Evolutionary conservation across 176 grass and related monocot genomes (phyloP).

Genomic region (Aegilops longissima): DNA sequence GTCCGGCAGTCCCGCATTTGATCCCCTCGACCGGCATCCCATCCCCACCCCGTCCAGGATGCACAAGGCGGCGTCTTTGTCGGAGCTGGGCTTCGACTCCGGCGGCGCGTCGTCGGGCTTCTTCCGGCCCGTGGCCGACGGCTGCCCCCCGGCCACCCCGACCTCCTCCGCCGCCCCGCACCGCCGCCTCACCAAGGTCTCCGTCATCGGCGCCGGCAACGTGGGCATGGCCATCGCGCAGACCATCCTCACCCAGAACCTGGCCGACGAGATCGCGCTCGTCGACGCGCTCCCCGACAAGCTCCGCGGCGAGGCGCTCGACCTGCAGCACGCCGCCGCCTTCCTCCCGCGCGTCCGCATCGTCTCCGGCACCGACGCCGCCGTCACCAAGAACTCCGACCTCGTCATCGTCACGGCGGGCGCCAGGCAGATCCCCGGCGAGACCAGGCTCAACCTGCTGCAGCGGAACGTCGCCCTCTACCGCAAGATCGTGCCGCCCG

Average conservation of each 20-base stretch:
- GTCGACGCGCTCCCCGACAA: conserved; percentile 74
- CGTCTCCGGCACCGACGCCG: conserved; percentile 43
- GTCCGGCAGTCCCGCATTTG: too few species aligned
- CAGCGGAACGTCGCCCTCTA: neutral
- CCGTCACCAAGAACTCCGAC: conserved; percentile 53
- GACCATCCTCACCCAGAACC: conserved; percentile 79
- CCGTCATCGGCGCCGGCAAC: conserved; percentile 78
- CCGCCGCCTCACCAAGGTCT: conserved; percentile 55
- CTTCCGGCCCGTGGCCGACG: neutral
- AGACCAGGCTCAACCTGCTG: neutral
- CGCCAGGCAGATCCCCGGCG: neutral
- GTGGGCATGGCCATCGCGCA: conserved; percentile 99
- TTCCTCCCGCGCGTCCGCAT: conserved; percentile 81
- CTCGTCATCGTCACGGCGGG: conserved; percentile 11
- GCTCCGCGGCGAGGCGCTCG: conserved; percentile 92
- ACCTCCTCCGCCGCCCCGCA: neutral
- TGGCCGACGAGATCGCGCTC: conserved; percentile 90
- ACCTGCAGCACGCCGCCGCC: conserved; percentile 96
- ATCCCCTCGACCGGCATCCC: neutral
- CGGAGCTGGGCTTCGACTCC: neutral
- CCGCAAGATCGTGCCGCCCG: neutral
- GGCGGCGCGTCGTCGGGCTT: neutral
- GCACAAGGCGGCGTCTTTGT: neutral
- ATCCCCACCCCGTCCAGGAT: neutral
- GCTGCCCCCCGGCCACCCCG: too few species aligned